Base-by-base conservation (phyloP, 2,329 filamentous ascomycete species). In the Fusarium chaquense region DNA sequence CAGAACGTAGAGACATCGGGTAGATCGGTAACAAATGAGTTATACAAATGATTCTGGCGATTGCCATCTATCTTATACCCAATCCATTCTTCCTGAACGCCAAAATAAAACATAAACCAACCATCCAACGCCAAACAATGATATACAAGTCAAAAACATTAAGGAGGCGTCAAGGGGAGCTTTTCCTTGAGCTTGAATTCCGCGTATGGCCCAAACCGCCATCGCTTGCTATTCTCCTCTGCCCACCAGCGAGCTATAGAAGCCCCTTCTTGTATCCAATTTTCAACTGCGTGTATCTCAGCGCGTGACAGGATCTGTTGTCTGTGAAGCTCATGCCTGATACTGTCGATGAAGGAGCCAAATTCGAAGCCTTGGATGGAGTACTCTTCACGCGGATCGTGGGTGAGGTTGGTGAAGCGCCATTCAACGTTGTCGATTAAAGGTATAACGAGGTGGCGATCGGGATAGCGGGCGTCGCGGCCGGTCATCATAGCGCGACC, bases 161-260 rank as follows among this genome's bases (percentile, higher is more conserved):
- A 51, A 20, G 47, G 33, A 6, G 47, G 47, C 12, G 47, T 52
- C 35, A 41, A 41, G 26, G 33, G 49, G 4, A 52, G 13, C 13
- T 52, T 52, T 16, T 52, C n/a, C 49, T 52, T 52, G 11, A 52
- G 49, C 35, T 52, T 52, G 35, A 41, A 30, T 24, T 62, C 36
- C 0, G 47, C 55, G 26, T 69, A 67, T 22, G 54, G 32, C 12
- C 62, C 71, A 63, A 75, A 78, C 41, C 75, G 77, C 73, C 76
- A 80, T 60, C 77, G 75, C 60, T 76, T 78, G 35, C 69, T 70
- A 51, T 79, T 79, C 44, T 79, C 78, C 30, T 78, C 73, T 7
- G 76, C 72, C 75, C 76, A 80, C 77, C 78, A 79, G 3, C 76
- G 69, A 5, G 73, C 73, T 13, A 78, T 68, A 6, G 76, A 77